A percentile compares a stretch with the other conserved stretches of the same genome.
Conservation (phyloP, 257 asterid species). For the Lithospermum erythrorhizon region DNA sequence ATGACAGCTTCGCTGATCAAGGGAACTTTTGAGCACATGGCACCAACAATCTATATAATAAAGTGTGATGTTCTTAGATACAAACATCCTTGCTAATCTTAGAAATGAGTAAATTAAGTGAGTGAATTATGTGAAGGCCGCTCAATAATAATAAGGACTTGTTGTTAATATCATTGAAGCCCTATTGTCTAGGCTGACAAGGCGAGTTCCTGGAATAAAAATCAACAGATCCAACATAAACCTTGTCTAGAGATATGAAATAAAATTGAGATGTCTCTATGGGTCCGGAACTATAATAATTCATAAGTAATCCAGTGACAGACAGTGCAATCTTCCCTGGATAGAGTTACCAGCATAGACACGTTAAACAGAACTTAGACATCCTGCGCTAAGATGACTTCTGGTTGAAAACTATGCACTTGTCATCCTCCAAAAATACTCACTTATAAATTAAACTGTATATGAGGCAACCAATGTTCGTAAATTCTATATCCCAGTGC, state of each 20-base stretch:
- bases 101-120: too few species aligned
- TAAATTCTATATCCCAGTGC: too few species aligned
- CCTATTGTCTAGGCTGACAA: too few species aligned
- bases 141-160: too few species aligned
- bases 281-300: not conserved
- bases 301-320: not conserved
- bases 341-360: too few species aligned
- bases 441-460: too few species aligned
- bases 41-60: slow-evolving; percentile 56
- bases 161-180: too few species aligned
- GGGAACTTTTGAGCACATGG: slow-evolving; percentile 94
- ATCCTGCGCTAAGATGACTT: not conserved
- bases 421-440: not conserved
- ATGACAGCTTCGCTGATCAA: slow-evolving; percentile 77
- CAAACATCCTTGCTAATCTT: not conserved
- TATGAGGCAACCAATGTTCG: not conserved
- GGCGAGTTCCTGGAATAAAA: too few species aligned
- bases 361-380: not conserved
- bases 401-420: not conserved
- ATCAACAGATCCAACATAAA: not conserved
- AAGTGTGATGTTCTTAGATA: not conserved
- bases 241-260: not conserved
- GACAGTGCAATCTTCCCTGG: not conserved
- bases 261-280: not conserved
- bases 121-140: too few species aligned